A percentile compares a stretch with the other conserved stretches of the same genome.
Evolutionary conservation across 2,329 filamentous ascomycete genomes (phyloP).

Genomic region (Phaeomoniella chlamydospora): DNA sequence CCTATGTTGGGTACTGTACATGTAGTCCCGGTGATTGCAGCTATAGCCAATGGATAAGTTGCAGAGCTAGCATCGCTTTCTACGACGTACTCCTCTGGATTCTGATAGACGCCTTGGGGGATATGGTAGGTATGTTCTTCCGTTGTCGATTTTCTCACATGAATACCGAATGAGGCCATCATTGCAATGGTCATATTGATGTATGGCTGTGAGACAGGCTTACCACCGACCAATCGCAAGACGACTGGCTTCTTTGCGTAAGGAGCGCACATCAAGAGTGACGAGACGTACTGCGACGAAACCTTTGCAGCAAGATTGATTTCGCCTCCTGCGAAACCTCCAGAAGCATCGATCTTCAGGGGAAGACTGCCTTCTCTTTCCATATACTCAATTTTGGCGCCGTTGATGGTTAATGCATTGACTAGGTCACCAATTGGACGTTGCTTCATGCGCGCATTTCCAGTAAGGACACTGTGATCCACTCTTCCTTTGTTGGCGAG

Average conservation of each 20-base stretch:
- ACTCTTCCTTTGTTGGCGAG: constrained; percentile 55
- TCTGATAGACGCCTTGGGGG: constrained; percentile 68
- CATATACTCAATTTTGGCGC: constrained; percentile 73
- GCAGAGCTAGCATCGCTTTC: constrained; percentile 97
- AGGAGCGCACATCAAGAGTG: constrained; percentile 88
- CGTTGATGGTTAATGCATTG: constrained; percentile 75
- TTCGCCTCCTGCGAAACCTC: constrained; percentile 69
- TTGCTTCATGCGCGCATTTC: constrained; percentile 92
- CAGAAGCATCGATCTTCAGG: constrained; percentile 65
- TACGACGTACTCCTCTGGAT: constrained; percentile 73
- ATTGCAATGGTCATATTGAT: constrained; percentile 98
- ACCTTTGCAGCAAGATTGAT: constrained; percentile 91
- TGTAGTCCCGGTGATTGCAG: constrained; percentile 87
- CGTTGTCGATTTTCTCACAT: constrained; percentile 59
- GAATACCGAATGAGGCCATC: constrained; percentile 85
- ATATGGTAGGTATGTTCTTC: constrained; percentile 91
- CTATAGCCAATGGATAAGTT: constrained; percentile 86
- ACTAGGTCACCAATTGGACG: constrained; percentile 87
- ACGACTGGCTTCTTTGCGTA: constrained; percentile 93
- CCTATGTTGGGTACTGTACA: constrained; percentile 97
- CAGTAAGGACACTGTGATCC: constrained; percentile 67
- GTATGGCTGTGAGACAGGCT: constrained; percentile 91
- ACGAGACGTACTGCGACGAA: constrained; percentile 98
- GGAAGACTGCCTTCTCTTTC: constrained; percentile 75
- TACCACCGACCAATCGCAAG: constrained; percentile 80